Evolutionary conservation across 2,329 filamentous ascomycete genomes (phyloP).

Genomic region (Aspergillus fischeri): DNA sequence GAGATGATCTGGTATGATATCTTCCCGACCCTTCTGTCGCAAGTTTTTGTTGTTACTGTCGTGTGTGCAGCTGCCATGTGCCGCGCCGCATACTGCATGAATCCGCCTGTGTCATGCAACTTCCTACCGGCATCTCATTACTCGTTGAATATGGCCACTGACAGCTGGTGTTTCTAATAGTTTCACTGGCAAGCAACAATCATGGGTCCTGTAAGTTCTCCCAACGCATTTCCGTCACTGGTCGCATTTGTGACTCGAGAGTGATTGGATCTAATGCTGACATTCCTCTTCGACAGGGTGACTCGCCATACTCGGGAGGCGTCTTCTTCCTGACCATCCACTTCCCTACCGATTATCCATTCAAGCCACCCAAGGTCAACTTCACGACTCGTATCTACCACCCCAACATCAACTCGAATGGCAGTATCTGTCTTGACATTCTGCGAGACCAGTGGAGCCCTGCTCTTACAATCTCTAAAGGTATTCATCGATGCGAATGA

Average conservation of each 20-base stretch:
- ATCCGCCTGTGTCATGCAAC: background rate
- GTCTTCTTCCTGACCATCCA: slow-evolving; percentile 99
- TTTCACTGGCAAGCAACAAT: slow-evolving; percentile 99
- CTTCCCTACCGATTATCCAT: slow-evolving; percentile 99
- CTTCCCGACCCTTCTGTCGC: slow-evolving; percentile 2
- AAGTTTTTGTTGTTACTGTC: slow-evolving; percentile 9
- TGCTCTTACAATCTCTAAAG: slow-evolving; percentile 96
- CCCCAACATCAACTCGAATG: slow-evolving; percentile 99
- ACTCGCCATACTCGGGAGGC: slow-evolving; percentile 95
- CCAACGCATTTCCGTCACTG: slow-evolving; percentile 4
- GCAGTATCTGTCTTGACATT: slow-evolving; percentile 98
- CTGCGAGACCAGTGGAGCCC: slow-evolving; percentile 99
- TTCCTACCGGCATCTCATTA: background rate
- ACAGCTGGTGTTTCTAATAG: slow-evolving; percentile 48
- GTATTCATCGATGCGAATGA: slow-evolving; percentile 47
- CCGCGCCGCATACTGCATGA: slow-evolving; percentile 19
- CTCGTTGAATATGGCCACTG: slow-evolving; percentile 10
- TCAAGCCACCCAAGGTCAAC: slow-evolving; percentile 99
- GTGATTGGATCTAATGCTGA: slow-evolving; percentile 24
- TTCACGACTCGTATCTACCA: slow-evolving; percentile 99
- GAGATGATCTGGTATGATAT: slow-evolving; percentile 87
- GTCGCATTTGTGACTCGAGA: slow-evolving; percentile 1
- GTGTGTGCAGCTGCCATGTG: slow-evolving; percentile 12
- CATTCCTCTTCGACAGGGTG: slow-evolving; percentile 57
- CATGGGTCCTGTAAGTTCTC: slow-evolving; percentile 85